Base-by-base conservation (phyloP, 2,329 filamentous ascomycete genomes). In the Xylariaceae sp. region DNA sequence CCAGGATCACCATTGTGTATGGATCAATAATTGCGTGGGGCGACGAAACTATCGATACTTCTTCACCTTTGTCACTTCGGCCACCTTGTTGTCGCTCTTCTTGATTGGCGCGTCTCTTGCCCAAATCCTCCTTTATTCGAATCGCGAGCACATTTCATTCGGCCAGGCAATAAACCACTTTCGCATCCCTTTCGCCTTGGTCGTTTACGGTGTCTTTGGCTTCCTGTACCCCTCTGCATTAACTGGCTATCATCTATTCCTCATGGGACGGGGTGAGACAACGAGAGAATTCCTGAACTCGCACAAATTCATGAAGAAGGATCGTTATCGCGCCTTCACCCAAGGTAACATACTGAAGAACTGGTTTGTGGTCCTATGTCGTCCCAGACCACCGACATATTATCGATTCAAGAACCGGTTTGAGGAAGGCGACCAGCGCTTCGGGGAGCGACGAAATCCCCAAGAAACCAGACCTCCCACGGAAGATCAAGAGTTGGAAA, bases 41-140 rank as follows among this genome's bases (percentile, higher is more conserved):
- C 87, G 93, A 60, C 89, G 94, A 63, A 99, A 99, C 73, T 99
- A 99, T 73, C 90, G 94, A 58, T 97, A 93, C 71, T 99, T 99
- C 72, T 97, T 97, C 69, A 82, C 88, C 11, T 99, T 97, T 71
- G 86, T 99, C 59, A 84, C 83, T 48, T 84, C 87, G 13, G 84
- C 83, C n/a, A 90, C 90, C 0, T 60, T 97, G 33, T 78, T 97
- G 16, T 81, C 86, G 0, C 66, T 91, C 14, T 93, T 89, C 63
- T 79, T 97, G 42, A 75, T 94, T 31, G 89, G 79, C 17, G 86
- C 88, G 19, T 90, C 84, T 55, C 75, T 97, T n/a, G 83, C 85
- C 2, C 94, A 97, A 66, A 77, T 97, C 34, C 74, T 93, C 41
- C 74, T 88, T 18, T 94, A 93, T 74, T 81, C 77, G 60, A 74